These are phyloP conservation scores for Metarhizium guizhouense DNA, from an alignment of 2,329 filamentous ascomycete genomes.

Conservation along the genomic window DNA sequence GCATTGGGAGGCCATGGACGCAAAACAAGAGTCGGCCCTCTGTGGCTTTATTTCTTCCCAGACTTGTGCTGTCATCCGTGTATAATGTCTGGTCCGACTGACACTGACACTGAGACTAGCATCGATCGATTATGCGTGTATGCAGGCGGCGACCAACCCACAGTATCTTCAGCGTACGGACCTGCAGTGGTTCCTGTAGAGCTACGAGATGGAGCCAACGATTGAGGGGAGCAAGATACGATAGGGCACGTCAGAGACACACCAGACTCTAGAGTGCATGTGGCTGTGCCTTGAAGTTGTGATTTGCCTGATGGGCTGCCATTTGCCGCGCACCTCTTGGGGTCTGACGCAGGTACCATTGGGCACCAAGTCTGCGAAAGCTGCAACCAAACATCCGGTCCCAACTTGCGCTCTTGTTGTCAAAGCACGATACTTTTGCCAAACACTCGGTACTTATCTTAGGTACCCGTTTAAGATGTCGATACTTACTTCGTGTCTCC, in stretches of 20 bases:
- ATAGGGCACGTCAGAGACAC: not conserved
- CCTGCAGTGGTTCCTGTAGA: not conserved
- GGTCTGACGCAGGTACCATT: not conserved
- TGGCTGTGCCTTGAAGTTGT: not conserved
- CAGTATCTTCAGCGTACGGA: not conserved
- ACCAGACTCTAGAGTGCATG: not conserved
- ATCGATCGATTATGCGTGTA: not conserved
- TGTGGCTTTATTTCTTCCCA: not conserved
- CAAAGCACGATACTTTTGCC: no score
- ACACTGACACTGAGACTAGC: not conserved
- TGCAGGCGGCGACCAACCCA: no score
- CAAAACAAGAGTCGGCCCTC: not conserved
- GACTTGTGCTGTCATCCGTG: not conserved
- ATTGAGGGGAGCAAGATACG: not conserved
- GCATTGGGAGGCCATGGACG: no score
- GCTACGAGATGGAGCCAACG: not conserved
- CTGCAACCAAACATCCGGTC: no score
- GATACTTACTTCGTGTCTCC: no score
- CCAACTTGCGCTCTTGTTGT: no score
- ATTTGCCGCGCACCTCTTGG: not conserved
- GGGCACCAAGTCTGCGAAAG: not conserved
- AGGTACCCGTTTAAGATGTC: no score
- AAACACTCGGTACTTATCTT: no score
- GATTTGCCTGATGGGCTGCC: not conserved
- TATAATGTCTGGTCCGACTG: not conserved